Conservation (phyloP, 305 asterid species). For the Fraxinus floribunda region DNA sequence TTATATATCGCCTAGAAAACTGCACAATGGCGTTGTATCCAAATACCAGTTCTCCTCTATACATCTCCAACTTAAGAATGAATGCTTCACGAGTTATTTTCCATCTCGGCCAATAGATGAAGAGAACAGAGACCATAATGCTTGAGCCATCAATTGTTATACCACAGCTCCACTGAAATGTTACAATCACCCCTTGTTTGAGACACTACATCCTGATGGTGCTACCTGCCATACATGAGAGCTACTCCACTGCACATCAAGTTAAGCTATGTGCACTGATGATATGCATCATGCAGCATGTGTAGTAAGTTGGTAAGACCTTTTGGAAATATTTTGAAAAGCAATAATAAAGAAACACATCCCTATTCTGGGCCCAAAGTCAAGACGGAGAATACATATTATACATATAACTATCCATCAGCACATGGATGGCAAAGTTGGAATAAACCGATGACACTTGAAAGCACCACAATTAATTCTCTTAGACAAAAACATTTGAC, state of each 20-base stretch:
- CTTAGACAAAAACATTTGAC: conserved; percentile 48
- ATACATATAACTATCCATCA: background rate
- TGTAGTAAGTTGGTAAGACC: background rate
- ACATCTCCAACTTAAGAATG: background rate
- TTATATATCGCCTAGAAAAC: background rate
- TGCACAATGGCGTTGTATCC: background rate
- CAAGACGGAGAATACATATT: background rate
- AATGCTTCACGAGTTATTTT: background rate
- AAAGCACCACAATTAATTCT: conserved; percentile 62
- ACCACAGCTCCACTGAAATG: background rate
- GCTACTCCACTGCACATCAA: background rate
- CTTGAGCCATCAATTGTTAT: background rate
- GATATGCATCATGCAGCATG: background rate
- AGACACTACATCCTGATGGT: background rate
- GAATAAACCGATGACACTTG: conserved; percentile 58
- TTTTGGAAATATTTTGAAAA: background rate
- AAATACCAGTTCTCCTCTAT: background rate
- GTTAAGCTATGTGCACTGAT: background rate
- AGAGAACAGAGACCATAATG: background rate
- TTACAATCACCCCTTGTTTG: background rate
- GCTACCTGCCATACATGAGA: background rate
- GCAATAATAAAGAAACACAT: background rate
- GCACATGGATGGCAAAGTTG: conserved; percentile 37
- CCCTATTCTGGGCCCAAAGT: background rate
- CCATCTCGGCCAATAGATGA: background rate